Base-by-base conservation (phyloP, 106 monocot genomes). In the Xerophyta viscosa region DNA sequence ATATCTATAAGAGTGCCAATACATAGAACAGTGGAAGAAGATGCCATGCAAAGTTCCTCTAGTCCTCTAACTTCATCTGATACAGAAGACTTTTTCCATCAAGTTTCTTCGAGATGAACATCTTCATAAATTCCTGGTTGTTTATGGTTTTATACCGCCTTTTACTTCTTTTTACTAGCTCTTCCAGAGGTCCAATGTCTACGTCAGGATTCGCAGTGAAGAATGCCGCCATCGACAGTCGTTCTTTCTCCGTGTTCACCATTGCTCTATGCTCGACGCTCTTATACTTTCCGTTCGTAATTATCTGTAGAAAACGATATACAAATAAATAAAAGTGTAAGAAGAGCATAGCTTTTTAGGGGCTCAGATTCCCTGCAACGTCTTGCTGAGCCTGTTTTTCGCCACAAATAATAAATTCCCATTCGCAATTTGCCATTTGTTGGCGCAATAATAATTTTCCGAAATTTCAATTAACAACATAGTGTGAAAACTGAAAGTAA, bases 251-350 rank as follows among this genome's bases (percentile, higher is more conserved):
- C 3, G 54, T 10, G 58, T 70, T 77, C 46, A 83, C 46, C 0
- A 73, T 22, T 2, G 61, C 77, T 28, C 73, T 60, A 19, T 77
- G 81, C 51, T 81, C 76, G 13, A 81, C 51, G 59, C 81, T 81
- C 31, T 57, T 76, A 15, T 76, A 71, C 18, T 28, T 77, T 13
- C 82, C 82, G 25, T 77, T 83, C 52, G 51, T 69, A n/a, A 73
- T n/a, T 26, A 77, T 77, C 83, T 83, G 47, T 19, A 41, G 7
- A 37, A 27, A 45, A 46, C n/a, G n/a, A 13, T n/a, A 0, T 3
- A 0, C 37, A 23, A 13, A 33, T 33, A 33, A 33, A 10, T 33
- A 33, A 33, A 5, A 33, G 10, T 6, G 5, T 33, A 10, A 6
- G 33, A 33, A 33, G 33, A 5, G 10, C 5, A 33, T 33, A 33